These are phyloP conservation scores for Beauveria medogensis DNA, from an alignment of 2,329 filamentous ascomycete genomes.

Conservation along the genomic window DNA sequence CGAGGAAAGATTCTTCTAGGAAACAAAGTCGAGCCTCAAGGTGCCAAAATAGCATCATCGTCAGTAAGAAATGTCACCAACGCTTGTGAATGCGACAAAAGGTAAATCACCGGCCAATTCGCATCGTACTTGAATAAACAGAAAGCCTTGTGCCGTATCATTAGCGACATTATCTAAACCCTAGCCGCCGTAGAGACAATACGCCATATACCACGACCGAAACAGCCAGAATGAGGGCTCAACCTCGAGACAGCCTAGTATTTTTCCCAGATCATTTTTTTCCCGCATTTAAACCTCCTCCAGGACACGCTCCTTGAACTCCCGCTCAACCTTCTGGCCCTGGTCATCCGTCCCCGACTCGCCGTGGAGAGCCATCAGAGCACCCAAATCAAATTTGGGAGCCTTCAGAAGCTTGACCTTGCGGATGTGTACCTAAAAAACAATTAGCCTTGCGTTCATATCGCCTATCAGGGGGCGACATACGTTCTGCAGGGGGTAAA, in stretches of 20 bases:
- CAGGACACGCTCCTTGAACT: slow-evolving; percentile 98
- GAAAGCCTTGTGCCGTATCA: slow-evolving; percentile 26
- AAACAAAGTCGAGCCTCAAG: too few species aligned
- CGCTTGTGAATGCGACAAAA: too few species aligned
- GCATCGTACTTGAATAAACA: background rate
- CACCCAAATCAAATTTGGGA: slow-evolving; percentile 98
- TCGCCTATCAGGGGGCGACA: slow-evolving; percentile 24
- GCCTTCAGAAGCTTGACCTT: slow-evolving; percentile 99
- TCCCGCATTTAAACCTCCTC: slow-evolving; percentile 71
- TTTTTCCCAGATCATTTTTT: slow-evolving; percentile 12
- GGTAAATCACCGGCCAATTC: background rate
- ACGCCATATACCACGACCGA: slow-evolving; percentile 37
- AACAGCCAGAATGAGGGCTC: slow-evolving; percentile 24
- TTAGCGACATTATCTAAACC: slow-evolving; percentile 32
- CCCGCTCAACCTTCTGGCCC: slow-evolving; percentile 96
- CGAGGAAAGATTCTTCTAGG: background rate
- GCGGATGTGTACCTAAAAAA: slow-evolving; percentile 86
- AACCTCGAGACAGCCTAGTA: slow-evolving; percentile 3
- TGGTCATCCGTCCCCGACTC: slow-evolving; percentile 94
- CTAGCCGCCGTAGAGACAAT: slow-evolving; percentile 34
- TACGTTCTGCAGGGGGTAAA: slow-evolving; percentile 99
- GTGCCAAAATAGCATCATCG: too few species aligned
- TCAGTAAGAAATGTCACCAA: too few species aligned
- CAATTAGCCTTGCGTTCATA: background rate
- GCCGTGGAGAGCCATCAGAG: slow-evolving; percentile 92